Evolutionary conservation across 495 filamentous ascomycete species (phyloP).

Genomic region (Neurospora sp.): DNA sequence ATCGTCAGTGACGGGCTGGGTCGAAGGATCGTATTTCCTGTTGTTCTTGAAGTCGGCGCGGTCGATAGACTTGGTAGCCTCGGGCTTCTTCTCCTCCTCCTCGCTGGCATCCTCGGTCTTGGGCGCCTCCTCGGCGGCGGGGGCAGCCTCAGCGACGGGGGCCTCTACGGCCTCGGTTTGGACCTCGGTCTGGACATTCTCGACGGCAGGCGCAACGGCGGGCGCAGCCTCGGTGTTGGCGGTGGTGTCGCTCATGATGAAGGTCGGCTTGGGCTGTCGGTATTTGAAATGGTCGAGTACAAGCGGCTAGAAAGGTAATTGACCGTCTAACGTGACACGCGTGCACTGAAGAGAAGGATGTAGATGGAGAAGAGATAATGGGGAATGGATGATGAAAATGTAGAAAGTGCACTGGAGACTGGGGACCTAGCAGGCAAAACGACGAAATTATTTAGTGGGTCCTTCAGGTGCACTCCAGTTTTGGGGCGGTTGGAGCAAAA

Average conservation of each 20-base stretch:
- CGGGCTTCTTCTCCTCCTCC: slow-evolving; percentile 9
- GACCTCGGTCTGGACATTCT: background rate
- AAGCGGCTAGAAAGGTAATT: background rate
- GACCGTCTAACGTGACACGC: background rate
- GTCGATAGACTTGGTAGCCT: slow-evolving; percentile 13
- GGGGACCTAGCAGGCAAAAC: background rate
- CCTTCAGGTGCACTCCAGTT: background rate
- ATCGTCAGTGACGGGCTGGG: slow-evolving; percentile 55
- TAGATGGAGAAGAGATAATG: background rate
- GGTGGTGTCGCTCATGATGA: slow-evolving; percentile 21
- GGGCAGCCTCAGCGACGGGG: background rate
- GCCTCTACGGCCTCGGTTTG: background rate
- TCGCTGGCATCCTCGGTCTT: slow-evolving; percentile 6
- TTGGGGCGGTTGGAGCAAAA: background rate
- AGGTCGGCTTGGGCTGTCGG: background rate
- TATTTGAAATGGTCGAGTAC: background rate
- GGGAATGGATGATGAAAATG: background rate
- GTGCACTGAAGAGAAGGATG: background rate
- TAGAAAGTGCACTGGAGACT: background rate
- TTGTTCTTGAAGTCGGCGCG: slow-evolving; percentile 26
- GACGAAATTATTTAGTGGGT: background rate
- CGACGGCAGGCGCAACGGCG: slow-evolving; percentile 6
- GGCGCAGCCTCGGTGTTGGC: slow-evolving; percentile 8
- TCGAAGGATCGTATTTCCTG: slow-evolving; percentile 55
- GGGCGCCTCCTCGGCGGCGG: background rate